Base-by-base conservation (phyloP, 2,329 filamentous ascomycete genomes). In the Ophidiomyces ophidiicola region DNA sequence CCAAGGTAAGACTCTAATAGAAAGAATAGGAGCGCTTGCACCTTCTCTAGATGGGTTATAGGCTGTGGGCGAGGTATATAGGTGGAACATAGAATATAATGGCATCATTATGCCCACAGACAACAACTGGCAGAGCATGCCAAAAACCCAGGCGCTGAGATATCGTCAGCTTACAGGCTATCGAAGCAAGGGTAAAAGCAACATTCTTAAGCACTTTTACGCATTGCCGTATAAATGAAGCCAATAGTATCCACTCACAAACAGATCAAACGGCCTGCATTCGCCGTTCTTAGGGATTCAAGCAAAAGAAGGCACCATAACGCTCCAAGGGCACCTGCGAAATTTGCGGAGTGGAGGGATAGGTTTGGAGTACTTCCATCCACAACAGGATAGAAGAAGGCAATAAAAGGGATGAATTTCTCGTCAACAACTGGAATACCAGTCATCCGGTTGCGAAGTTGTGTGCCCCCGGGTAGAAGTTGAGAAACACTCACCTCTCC, bases 81-180 rank as follows among this genome's bases (percentile, higher is more conserved):
- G 55, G 30, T 70, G 64, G 4, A 66, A 37, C 3, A 58, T 54
- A 28, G 63, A 56, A 44, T 62, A 63, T 11, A 69, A 46, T 0
- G 68, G 67, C 1, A 59, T 54, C 3, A 62, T 59, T 38, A 68
- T 55, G 11, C 65, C 63, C 43, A 64, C 68, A 4, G 62, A 59
- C 25, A 64, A 46, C 6, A 62, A 56, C 45, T 69, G 67, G 2
- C 64, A 55, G 1, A 55, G 32, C 11, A 67, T 41, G 8, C 66
- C 66, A 21, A 67, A 57, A 2, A 62, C 49, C 39, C 60, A 50
- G 44, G 64, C 14, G n/a, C 36, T 39, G n/a, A 23, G 5, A 6
- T 17, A 28, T 2, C 5, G 8, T 36, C 18, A 36, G 23, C 21
- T 15, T 28, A 30, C n/a, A 15, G 28, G 12, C 14, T 2, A 14